phyloP scores from a whole-genome alignment of 805 yeast species.

The Candida methanosorbosa region DNA sequence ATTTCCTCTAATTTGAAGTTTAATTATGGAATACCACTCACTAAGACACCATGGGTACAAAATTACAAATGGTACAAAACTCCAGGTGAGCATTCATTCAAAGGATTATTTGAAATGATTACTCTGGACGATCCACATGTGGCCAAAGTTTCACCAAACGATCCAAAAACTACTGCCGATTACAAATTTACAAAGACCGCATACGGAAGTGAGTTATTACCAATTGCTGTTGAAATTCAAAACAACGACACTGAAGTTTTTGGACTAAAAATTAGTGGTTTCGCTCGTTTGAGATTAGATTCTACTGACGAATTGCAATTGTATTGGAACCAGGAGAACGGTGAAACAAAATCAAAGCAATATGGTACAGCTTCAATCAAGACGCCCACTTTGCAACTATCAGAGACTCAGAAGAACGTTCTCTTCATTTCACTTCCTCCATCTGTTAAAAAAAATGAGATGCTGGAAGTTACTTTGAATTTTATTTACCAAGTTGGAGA shows the following conservation, averaged over 20 bases:
- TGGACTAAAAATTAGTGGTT: constrained; percentile 15
- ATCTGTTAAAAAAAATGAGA: constrained; percentile 4
- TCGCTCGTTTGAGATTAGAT: neutral
- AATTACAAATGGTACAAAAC: constrained; percentile 1
- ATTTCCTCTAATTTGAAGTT: constrained; percentile 3
- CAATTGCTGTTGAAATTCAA: constrained; percentile 13
- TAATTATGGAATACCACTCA: constrained; percentile 6
- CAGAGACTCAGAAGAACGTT: neutral
- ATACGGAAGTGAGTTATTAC: constrained; percentile 23
- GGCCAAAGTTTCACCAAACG: constrained; percentile 28
- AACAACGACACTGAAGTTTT: constrained; percentile 25
- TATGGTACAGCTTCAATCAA: neutral
- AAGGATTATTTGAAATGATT: neutral
- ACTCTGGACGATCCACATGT: neutral
- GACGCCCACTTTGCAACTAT: constrained; percentile 3
- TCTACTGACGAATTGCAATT: neutral
- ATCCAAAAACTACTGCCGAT: constrained; percentile 24
- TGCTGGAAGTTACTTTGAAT: constrained; percentile 11
- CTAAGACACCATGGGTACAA: neutral
- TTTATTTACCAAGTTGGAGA: constrained; percentile 19
- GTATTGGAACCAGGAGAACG: neutral
- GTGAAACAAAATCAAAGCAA: neutral
- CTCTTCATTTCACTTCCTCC: constrained; percentile 13
- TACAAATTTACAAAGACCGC: constrained; percentile 18
- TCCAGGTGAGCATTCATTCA: too few species aligned